Percentiles rank a stretch among this genome's conserved stretches.
phyloP scores from a whole-genome alignment of 2,329 filamentous ascomycete genomes.

The Ploettnerulaceae sp. region DNA sequence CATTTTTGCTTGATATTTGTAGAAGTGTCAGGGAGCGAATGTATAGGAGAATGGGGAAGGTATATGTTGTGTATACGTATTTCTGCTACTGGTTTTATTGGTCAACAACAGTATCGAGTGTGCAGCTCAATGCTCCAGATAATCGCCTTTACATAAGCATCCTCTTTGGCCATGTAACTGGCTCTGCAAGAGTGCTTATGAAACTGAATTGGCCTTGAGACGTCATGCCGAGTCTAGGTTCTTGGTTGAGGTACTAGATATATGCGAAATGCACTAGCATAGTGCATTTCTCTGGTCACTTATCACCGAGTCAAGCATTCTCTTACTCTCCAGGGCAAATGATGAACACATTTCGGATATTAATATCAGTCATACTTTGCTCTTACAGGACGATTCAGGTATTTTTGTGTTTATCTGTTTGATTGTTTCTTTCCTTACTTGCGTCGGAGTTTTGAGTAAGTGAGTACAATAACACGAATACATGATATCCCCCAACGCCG shows the following conservation, averaged over 20 bases:
- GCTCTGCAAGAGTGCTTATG: neutral
- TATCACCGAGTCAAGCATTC: too few species aligned
- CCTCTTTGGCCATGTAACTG: neutral
- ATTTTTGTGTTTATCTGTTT: too few species aligned
- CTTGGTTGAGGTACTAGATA: too few species aligned
- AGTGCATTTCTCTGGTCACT: slow-evolving; percentile 8
- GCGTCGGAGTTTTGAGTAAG: too few species aligned
- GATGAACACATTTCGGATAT: too few species aligned
- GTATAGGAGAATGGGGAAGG: neutral
- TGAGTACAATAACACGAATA: neutral
- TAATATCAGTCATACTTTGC: too few species aligned
- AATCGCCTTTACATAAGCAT: slow-evolving; percentile 16
- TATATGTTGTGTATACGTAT: neutral
- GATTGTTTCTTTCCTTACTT: too few species aligned
- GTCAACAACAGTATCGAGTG: neutral
- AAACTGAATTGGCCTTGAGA: neutral
- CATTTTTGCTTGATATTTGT: slow-evolving; percentile 5
- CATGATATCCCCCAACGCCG: neutral
- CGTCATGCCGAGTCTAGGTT: slow-evolving; percentile 11
- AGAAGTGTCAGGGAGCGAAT: neutral
- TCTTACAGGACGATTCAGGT: too few species aligned
- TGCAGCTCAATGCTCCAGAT: too few species aligned
- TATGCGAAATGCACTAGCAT: slow-evolving; percentile 9
- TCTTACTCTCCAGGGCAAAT: too few species aligned
- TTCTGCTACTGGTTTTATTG: too few species aligned